Evolutionary conservation across 192 early-diverging fungal species (phyloP).

Genomic region (Phlyctochytrium bullatum): DNA sequence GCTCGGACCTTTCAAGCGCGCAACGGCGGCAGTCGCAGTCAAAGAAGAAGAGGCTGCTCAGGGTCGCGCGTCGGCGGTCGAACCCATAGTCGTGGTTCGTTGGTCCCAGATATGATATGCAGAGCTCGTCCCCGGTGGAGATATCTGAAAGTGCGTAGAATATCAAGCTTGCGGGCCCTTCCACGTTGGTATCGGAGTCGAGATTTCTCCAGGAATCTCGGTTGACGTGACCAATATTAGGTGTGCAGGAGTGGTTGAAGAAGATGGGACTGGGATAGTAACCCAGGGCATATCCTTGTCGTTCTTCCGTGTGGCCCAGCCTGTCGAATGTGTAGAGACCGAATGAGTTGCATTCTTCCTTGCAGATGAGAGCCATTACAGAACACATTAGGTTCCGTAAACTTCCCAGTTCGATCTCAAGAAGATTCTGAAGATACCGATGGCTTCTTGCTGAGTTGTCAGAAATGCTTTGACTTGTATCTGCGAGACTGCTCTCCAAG

Average conservation of each 20-base stretch:
- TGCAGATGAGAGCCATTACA: conserved; percentile 35
- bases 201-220: neutral
- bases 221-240: conserved; percentile 41
- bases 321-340: conserved; percentile 42
- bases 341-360: conserved; percentile 55
- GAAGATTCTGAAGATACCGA: neutral
- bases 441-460: neutral
- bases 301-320: conserved; percentile 12
- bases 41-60: conserved; percentile 40
- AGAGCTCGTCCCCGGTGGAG: conserved; percentile 28
- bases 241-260: conserved; percentile 51
- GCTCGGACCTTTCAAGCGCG: no score
- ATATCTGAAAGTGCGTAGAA: conserved; percentile 42
- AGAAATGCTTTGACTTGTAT: neutral
- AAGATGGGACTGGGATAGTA: conserved; percentile 42
- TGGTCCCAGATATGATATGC: conserved; percentile 38
- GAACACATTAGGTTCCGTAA: conserved; percentile 10
- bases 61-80: conserved; percentile 12
- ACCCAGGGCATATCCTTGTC: conserved; percentile 43
- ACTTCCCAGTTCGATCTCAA: neutral
- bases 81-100: neutral
- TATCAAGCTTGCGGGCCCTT: conserved; percentile 9
- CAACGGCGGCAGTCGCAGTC: conserved; percentile 44
- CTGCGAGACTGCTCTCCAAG: neutral
- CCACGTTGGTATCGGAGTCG: neutral